A percentile compares a stretch with the other conserved stretches of the same genome.
Evolutionary conservation across 2,329 filamentous ascomycete species (phyloP).

Genomic region (Hypoxylon sp.): DNA sequence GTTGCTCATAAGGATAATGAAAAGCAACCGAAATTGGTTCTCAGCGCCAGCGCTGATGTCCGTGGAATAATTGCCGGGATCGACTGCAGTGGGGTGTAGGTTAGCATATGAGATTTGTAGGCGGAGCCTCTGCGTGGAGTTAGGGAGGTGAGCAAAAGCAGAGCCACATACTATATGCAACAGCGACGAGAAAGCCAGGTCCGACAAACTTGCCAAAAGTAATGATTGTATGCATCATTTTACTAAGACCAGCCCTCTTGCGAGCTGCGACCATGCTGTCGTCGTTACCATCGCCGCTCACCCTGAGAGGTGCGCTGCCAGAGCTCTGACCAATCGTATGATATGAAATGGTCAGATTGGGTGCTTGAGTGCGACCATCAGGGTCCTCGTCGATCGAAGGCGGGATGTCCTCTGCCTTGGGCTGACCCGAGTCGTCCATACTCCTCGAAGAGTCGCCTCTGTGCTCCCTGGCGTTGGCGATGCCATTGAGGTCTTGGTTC

Average conservation of each 20-base stretch:
- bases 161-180: conserved; percentile 65
- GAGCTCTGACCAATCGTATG: conserved; percentile 43
- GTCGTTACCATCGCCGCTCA: conserved; percentile 20
- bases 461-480: conserved; percentile 59
- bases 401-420: conserved; percentile 41
- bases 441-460: conserved; percentile 43
- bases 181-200: conserved; percentile 74
- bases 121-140: background rate
- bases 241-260: conserved; percentile 34
- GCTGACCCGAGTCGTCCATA: conserved; percentile 49
- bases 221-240: conserved; percentile 51
- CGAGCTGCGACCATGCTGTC: conserved; percentile 2
- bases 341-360: conserved; percentile 41
- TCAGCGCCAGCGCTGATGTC: conserved; percentile 76
- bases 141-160: no score
- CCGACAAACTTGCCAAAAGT: conserved; percentile 72
- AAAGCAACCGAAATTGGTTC: conserved; percentile 74
- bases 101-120: conserved; percentile 9
- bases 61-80: conserved; percentile 77
- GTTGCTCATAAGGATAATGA: conserved; percentile 77
- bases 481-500: conserved; percentile 66
- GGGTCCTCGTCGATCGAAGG: conserved; percentile 40
- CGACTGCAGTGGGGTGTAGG: conserved; percentile 55
- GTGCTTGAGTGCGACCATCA: conserved; percentile 23
- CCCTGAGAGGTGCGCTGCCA: conserved; percentile 38